A percentile compares a stretch with the other conserved stretches of the same genome.
These are phyloP conservation scores for Stropharia rugosoannulata DNA, from an alignment of 768 basidiomycete genomes.

Conservation along the genomic window DNA sequence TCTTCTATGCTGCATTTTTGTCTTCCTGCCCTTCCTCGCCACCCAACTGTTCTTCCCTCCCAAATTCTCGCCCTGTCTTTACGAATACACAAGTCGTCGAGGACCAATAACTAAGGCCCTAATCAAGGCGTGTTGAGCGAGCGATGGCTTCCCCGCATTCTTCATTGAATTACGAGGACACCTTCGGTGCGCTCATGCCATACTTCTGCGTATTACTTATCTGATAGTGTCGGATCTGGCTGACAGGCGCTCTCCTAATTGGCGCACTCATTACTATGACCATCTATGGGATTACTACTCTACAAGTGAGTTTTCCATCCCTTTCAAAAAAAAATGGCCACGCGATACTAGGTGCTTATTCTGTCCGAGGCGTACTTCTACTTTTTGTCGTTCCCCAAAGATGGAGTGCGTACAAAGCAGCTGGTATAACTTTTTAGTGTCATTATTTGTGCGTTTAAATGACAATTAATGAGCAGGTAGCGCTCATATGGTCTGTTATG, in stretches of 20 bases:
- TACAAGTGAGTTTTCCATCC: conserved; percentile 30
- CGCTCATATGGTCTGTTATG: conserved; percentile 30
- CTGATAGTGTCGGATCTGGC: background rate
- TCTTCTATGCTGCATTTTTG: conserved; percentile 1
- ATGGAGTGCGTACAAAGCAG: conserved; percentile 28
- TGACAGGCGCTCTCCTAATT: conserved; percentile 35
- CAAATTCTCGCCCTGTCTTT: background rate
- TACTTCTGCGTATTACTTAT: background rate
- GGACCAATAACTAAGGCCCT: background rate
- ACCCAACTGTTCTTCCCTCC: background rate
- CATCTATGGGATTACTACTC: conserved; percentile 42
- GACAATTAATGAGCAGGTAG: conserved; percentile 24
- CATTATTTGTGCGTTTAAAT: no score
- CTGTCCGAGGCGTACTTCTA: conserved; percentile 39
- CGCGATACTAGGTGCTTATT: background rate
- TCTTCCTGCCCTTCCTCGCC: background rate
- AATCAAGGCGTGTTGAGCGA: background rate
- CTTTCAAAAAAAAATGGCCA: no score
- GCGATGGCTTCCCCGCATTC: background rate
- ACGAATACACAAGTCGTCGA: background rate
- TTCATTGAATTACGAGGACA: conserved; percentile 8
- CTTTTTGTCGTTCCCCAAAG: conserved; percentile 38
- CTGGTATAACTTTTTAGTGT: conserved; percentile 23
- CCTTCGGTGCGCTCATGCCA: conserved; percentile 6
- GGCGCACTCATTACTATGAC: conserved; percentile 35